A percentile compares a stretch with the other conserved stretches of the same genome.
phyloP scores from a whole-genome alignment of 805 yeast species.

The Blastobotrys muscicola region DNA sequence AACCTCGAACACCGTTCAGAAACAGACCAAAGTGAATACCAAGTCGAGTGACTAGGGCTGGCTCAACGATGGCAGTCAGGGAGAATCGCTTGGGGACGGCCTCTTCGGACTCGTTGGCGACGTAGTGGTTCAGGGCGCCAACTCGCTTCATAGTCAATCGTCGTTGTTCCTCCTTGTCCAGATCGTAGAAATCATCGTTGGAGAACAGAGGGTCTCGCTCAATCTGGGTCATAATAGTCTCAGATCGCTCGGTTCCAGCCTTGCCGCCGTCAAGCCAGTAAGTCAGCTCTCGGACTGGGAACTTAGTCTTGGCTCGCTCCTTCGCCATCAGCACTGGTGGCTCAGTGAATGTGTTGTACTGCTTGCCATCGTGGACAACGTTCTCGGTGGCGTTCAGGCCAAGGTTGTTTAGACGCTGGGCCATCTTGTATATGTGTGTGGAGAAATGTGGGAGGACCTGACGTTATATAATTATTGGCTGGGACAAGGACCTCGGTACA shows the following conservation, averaged over 20 bases:
- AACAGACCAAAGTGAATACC: conserved; percentile 88
- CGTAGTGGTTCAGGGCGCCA: conserved; percentile 18
- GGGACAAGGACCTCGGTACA: too few relatives aligned
- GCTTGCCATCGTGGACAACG: conserved; percentile 17
- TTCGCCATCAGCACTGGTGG: conserved; percentile 30
- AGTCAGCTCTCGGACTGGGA: conserved; percentile 32
- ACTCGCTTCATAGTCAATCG: conserved; percentile 28
- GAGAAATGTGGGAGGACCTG: too few relatives aligned
- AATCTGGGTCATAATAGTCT: conserved; percentile 33
- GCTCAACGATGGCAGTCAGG: conserved; percentile 41
- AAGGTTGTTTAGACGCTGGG: too few relatives aligned
- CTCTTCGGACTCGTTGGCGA: conserved; percentile 21
- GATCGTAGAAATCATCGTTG: conserved; percentile 38
- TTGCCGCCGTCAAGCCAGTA: conserved; percentile 36
- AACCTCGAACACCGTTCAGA: conserved; percentile 70
- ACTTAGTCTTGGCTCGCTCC: conserved; percentile 32
- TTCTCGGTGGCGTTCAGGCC: conserved; percentile 13
- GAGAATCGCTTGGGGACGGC: conserved; percentile 20
- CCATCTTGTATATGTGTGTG: too few relatives aligned
- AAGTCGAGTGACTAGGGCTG: conserved; percentile 68
- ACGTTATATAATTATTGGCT: too few relatives aligned
- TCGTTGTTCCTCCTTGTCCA: conserved; percentile 34
- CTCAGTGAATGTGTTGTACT: conserved; percentile 20
- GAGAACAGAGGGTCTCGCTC: conserved; percentile 49
- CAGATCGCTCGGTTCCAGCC: conserved; percentile 31